phyloP scores from a whole-genome alignment of 1,139 yeast species.

The Hansenula anomala region DNA sequence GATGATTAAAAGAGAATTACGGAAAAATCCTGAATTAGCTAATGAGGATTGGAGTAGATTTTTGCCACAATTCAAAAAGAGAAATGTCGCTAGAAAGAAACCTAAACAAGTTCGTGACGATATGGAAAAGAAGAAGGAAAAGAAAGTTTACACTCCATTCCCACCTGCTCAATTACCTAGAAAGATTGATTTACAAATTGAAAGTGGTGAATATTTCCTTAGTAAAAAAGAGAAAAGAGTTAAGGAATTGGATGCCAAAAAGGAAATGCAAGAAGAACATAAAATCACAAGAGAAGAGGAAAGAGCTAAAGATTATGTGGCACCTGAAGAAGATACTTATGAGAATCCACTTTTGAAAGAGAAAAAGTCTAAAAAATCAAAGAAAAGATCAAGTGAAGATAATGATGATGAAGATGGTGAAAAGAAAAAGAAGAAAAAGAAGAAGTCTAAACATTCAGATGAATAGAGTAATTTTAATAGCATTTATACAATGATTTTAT shows the following conservation, averaged over 20 bases:
- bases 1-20: conserved; percentile 94
- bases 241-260: conserved; percentile 71
- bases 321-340: conserved; percentile 74
- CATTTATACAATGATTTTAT: no score
- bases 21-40: conserved; percentile 92
- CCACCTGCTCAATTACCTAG: conserved; percentile 98
- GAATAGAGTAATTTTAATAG: not conserved
- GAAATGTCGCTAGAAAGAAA: conserved; percentile 91
- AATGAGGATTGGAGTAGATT: conserved; percentile 97
- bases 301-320: conserved; percentile 72
- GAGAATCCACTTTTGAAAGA: conserved; percentile 20
- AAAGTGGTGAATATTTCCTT: conserved; percentile 96
- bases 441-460: conserved; percentile 1
- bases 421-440: conserved; percentile 7
- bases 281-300: conserved; percentile 64
- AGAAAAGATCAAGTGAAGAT: conserved; percentile 21
- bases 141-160: conserved; percentile 96
- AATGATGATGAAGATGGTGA: conserved; percentile 12
- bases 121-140: conserved; percentile 47
- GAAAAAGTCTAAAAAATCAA: conserved; percentile 21
- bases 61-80: conserved; percentile 94
- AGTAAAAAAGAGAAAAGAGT: conserved; percentile 76
- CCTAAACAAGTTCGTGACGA: conserved; percentile 55
- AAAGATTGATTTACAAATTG: conserved; percentile 95
- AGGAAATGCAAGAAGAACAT: conserved; percentile 70